phyloP scores from a whole-genome alignment of 2,329 filamentous ascomycete species.

The Fusarium sp. region DNA sequence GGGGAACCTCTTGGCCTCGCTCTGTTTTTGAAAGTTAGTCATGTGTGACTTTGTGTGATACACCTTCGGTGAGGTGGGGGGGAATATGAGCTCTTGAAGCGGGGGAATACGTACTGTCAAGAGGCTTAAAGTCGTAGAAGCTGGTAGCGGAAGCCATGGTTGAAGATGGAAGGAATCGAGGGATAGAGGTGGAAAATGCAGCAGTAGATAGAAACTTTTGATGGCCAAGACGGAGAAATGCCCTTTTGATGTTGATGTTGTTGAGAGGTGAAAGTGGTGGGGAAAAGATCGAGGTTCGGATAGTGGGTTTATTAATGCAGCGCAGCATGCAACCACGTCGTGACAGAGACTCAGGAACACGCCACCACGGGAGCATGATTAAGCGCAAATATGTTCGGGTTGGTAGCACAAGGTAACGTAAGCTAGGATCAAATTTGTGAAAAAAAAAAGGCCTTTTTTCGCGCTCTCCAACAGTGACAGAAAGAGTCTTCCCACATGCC shows the following conservation, averaged over 20 bases:
- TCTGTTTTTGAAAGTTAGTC: conserved; percentile 43
- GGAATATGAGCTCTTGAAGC: background rate
- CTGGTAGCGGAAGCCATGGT: conserved; percentile 53
- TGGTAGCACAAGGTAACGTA: background rate
- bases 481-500: conserved; percentile 24
- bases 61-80: background rate
- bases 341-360: conserved; percentile 14
- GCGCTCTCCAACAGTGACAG: background rate
- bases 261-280: conserved; percentile 31
- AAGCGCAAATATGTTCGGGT: background rate
- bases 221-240: background rate
- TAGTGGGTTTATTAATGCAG: conserved; percentile 34
- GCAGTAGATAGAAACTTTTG: conserved; percentile 6
- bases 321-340: conserved; percentile 6
- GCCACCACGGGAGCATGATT: conserved; percentile 28
- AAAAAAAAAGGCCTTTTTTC: background rate
- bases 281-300: conserved; percentile 13
- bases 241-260: conserved; percentile 3
- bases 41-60: background rate
- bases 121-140: conserved; percentile 86
- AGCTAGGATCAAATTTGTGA: background rate
- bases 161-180: conserved; percentile 17
- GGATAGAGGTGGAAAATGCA: conserved; percentile 8
- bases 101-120: conserved; percentile 69
- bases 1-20: conserved; percentile 71